Base-by-base conservation (phyloP, 139 green algal genomes). In the Chlorokybus atmophyticus region DNA sequence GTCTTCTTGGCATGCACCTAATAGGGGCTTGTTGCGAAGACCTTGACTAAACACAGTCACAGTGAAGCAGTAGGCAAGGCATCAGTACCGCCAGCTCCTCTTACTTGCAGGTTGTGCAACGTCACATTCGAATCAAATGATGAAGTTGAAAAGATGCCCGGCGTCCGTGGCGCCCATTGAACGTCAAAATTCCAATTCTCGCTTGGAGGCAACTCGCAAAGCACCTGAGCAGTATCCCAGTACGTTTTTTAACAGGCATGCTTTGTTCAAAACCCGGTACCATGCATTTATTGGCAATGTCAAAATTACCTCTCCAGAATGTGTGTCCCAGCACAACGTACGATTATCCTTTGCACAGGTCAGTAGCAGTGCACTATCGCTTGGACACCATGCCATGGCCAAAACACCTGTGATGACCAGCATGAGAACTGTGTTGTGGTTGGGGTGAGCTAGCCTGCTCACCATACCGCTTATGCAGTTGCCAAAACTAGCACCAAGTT, bases 301-400 rank as follows among this genome's bases (percentile, higher is more conserved):
- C n/a, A 52, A 59, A 55, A 21, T 19, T 3, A 80, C 60, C 55
- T 74, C 28, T 42, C 77, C 58, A 0, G 62, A 64, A 35, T 67
- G 52, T 0, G 85, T 82, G 49, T 97, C 85, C 92, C 92, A 99
- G 64, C 85, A 85, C 42, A 97, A 78, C 21, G 82, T 94, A 51
- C 84, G 82, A 68, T 86, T 85, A 76, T 99, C 92, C 72, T 95
- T 95, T 51, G 68, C 84, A 38, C 75, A 87, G 23, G 74, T 84
- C 10, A 97, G 78, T 29, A 99, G 67, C 67, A 98, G 65, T 3
- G 62, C 64, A 19, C 87, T 67, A 67, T 99, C 92, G 28, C 86
- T 76, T 0, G 63, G 64, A 44, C 77, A 94, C 92, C 92, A 99
- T 0, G 83, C 81, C 73, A 97, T 78, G 49, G 78, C 70, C 29